Evolutionary conservation across 768 basidiomycete genomes (phyloP).

Genomic region (Steccherinum ochraceum): DNA sequence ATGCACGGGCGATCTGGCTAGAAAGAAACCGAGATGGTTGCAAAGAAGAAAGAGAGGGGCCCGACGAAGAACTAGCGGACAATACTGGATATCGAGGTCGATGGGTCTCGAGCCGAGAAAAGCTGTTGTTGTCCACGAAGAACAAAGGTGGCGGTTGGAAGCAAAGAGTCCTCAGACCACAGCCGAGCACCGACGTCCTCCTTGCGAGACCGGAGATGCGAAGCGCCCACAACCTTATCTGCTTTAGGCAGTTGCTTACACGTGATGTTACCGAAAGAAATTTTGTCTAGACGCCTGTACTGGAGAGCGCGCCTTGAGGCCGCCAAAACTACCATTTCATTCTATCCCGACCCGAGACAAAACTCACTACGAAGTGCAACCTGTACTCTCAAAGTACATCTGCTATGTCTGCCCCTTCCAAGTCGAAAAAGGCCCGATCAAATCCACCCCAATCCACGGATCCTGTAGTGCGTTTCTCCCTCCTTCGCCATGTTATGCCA

Average conservation of each 20-base stretch:
- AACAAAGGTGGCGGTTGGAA: background rate
- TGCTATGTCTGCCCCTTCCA: slow-evolving; percentile 15
- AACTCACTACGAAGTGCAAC: too few relatives aligned
- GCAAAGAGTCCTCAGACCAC: slow-evolving; percentile 8
- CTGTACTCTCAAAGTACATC: too few relatives aligned
- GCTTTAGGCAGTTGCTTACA: background rate
- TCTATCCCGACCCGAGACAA: background rate
- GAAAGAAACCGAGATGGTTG: slow-evolving; percentile 1
- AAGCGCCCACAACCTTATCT: background rate
- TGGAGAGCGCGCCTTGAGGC: background rate
- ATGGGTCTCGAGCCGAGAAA: too few relatives aligned
- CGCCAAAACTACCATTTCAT: background rate
- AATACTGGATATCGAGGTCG: too few relatives aligned
- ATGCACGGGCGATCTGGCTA: background rate
- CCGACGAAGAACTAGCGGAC: background rate
- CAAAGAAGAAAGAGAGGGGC: slow-evolving; percentile 3
- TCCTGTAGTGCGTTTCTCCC: too few relatives aligned
- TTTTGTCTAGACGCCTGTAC: background rate
- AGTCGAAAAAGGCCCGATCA: slow-evolving; percentile 46
- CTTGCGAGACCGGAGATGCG: background rate
- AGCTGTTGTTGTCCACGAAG: background rate
- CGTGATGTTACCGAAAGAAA: background rate
- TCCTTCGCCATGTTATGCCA: background rate
- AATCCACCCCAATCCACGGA: too few relatives aligned
- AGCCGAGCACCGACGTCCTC: background rate